phyloP scores from a whole-genome alignment of 345 rosid species.

The Cardamine chenopodiifolia region DNA sequence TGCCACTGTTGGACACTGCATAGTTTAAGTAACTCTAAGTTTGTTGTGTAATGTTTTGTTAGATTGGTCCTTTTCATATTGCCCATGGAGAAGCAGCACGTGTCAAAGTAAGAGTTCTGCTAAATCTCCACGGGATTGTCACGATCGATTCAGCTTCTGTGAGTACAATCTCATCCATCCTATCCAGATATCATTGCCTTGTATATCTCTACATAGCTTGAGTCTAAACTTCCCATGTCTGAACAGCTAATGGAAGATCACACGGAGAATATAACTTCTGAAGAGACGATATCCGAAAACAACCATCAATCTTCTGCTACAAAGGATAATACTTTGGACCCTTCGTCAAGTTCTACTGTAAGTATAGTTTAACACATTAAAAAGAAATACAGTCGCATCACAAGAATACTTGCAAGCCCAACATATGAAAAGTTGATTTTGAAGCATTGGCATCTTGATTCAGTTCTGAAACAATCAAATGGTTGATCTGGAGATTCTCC shows the following conservation, averaged over 20 bases:
- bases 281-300: slow-evolving; percentile 43
- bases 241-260: slow-evolving; percentile 54
- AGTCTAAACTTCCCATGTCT: slow-evolving; percentile 26
- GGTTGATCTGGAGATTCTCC: slow-evolving; percentile 10
- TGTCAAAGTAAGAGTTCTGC: slow-evolving; percentile 64
- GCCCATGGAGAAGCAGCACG: slow-evolving; percentile 52
- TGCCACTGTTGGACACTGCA: slow-evolving; percentile 1
- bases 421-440: slow-evolving; percentile 13
- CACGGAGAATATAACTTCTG: slow-evolving; percentile 44
- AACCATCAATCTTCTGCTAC: slow-evolving; percentile 43
- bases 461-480: not conserved
- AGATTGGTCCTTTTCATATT: slow-evolving; percentile 74
- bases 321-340: slow-evolving; percentile 37
- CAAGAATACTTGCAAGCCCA: not conserved
- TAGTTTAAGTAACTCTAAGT: not conserved
- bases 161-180: slow-evolving; percentile 32
- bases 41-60: slow-evolving; percentile 40
- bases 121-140: slow-evolving; percentile 75
- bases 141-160: slow-evolving; percentile 63
- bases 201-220: not conserved
- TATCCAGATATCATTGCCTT: slow-evolving; percentile 13
- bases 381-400: slow-evolving; percentile 1
- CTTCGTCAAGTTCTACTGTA: slow-evolving; percentile 42
- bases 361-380: slow-evolving; percentile 37
- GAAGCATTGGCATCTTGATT: slow-evolving; percentile 13